Conservation (phyloP, 2,329 filamentous ascomycete species). For the Periconia sp. region DNA sequence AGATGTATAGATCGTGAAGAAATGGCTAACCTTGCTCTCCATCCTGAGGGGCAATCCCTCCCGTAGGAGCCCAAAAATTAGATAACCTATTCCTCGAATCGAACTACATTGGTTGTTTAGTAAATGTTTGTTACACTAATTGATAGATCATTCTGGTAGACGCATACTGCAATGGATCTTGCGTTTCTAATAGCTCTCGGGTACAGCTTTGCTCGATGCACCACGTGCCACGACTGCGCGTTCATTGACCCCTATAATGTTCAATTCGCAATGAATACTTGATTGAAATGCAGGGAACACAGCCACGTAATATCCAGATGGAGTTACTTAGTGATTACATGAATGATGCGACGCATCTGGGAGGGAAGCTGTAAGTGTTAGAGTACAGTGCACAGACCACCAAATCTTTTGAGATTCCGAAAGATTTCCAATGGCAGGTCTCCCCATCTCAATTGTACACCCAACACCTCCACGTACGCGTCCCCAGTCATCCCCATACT, state of each 20-base stretch:
- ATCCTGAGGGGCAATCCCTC: slow-evolving; percentile 61
- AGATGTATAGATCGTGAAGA: background rate
- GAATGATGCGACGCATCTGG: background rate
- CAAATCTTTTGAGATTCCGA: slow-evolving; percentile 21
- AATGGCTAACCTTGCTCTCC: slow-evolving; percentile 45
- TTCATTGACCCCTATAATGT: slow-evolving; percentile 23
- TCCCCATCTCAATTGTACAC: slow-evolving; percentile 24
- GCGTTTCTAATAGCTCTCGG: slow-evolving; percentile 10
- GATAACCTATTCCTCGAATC: slow-evolving; percentile 67
- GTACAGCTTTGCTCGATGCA: slow-evolving; percentile 15
- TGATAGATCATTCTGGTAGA: background rate
- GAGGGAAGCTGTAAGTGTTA: slow-evolving; percentile 2
- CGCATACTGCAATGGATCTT: slow-evolving; percentile 44
- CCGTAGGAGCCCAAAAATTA: slow-evolving; percentile 77
- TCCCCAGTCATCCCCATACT: background rate
- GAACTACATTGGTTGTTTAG: slow-evolving; percentile 40
- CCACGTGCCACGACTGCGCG: slow-evolving; percentile 23
- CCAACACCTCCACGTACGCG: slow-evolving; percentile 30
- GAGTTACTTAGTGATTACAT: background rate
- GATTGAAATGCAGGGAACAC: background rate
- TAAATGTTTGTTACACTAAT: background rate
- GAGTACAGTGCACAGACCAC: slow-evolving; percentile 26
- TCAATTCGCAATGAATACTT: background rate
- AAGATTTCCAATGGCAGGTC: slow-evolving; percentile 29
- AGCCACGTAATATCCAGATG: background rate